Evolutionary conservation across 371 early-diverging fungal genomes (phyloP).

Genomic region (Syncephalastrum contaminatum): DNA sequence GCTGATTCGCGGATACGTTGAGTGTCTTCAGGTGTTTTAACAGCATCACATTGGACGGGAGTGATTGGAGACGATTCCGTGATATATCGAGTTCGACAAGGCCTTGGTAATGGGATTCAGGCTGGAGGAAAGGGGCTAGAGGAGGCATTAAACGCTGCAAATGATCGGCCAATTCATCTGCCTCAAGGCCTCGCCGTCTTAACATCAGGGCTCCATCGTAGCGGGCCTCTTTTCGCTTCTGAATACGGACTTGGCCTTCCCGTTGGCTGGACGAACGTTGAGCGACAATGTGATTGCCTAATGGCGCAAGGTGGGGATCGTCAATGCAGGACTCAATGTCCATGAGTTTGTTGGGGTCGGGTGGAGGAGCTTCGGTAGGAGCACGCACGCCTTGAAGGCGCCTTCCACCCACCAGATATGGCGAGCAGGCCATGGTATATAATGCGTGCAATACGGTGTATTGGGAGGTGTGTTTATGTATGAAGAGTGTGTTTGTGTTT

Average conservation of each 20-base stretch:
- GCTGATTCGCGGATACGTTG: conserved; percentile 56
- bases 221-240: conserved; percentile 13
- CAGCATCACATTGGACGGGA: conserved; percentile 46
- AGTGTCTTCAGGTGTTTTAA: conserved; percentile 46
- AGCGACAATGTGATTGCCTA: conserved; percentile 48
- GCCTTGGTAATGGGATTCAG: conserved; percentile 19
- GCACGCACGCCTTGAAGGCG: conserved; percentile 36
- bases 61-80: conserved; percentile 42
- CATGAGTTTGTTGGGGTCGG: conserved; percentile 23
- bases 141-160: conserved; percentile 39
- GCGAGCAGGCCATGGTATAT: conserved; percentile 3
- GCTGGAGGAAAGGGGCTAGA: conserved; percentile 29
- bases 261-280: neutral
- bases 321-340: conserved; percentile 68
- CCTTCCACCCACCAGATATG: conserved; percentile 34
- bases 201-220: conserved; percentile 40
- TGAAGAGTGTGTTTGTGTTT: no score
- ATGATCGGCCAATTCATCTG: conserved; percentile 38
- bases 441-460: no score
- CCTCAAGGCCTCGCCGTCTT: conserved; percentile 44
- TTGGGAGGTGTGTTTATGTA: no score
- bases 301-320: conserved; percentile 55
- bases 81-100: conserved; percentile 62
- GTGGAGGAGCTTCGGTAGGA: conserved; percentile 28
- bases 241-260: conserved; percentile 21